Evolutionary conservation across 331 rosid species (phyloP), one percentile per base, ranked within the genome.

Genomic region (Quercus tomentella): DNA sequence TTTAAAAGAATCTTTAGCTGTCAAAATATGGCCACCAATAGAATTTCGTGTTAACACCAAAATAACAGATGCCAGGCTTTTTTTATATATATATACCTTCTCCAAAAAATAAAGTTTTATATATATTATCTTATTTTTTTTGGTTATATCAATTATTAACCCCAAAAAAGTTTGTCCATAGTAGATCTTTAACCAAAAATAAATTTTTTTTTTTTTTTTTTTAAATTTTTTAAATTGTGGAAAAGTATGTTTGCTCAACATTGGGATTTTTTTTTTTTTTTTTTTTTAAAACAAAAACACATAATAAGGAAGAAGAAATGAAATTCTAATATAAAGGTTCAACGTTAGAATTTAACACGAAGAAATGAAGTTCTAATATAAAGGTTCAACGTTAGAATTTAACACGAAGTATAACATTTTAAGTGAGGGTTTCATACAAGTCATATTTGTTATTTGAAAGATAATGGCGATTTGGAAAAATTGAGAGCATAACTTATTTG

Each of bases 1-100:
- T 82, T 37, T 54, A 63, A 73, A 72, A 88, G 91, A 86, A 88
- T 91, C 92, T 89, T 79, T 85, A 79, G 82, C 92, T 85, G 89
- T 82, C 88, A 80, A 77, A 89, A 84, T 70, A 73, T 82, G 91
- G 79, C 87, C 92, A 89, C 90, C 87, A 87, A 68, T 83, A 68
- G 83, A 82, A 80, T 79, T 89, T 79, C 83, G 83, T 79, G 82
- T 89, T 89, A 87, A 88, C 88, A 82, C 85, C 45, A 81, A 80
- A 85, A 85, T 74, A 85, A 76, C 75, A 87, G 73, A 30, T 65
- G 88, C 79, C 88, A 82, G 86, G 70, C 52, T 15, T 76, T 22
- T 45, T 22, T 1, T 57, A 7, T 57, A 58, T 4, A 60, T 30
- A 22, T 60, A 5, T 41, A 41, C 49, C 49, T 41, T 41, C 49